Percentiles rank a stretch among this genome's conserved stretches.
Evolutionary conservation across 306 rosid genomes (phyloP).

Genomic region (Quercus cerris): DNA sequence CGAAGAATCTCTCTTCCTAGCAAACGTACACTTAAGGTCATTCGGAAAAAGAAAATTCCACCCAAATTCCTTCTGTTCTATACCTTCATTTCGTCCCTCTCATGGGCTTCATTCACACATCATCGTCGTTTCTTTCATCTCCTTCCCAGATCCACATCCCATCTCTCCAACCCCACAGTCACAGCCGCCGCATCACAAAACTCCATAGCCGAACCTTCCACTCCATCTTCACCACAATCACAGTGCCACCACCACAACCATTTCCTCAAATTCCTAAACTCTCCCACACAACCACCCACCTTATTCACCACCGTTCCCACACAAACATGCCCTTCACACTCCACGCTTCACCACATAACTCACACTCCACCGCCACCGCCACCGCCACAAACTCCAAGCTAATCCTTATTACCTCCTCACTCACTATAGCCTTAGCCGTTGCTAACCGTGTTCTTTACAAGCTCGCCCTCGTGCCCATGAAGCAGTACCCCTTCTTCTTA

Average conservation of each 20-base stretch:
- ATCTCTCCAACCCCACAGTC: conserved; percentile 1
- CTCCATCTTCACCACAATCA: conserved; percentile 12
- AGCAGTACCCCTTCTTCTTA: conserved; percentile 74
- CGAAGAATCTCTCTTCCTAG: no score
- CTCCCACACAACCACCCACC: conserved; percentile 7
- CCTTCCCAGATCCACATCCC: conserved; percentile 1
- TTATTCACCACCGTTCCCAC: background rate
- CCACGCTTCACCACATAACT: conserved; percentile 35
- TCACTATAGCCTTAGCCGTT: conserved; percentile 48
- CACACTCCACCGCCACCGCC: conserved; percentile 19
- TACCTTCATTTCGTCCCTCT: background rate
- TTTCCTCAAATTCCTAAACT: conserved; percentile 18
- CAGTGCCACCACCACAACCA: background rate
- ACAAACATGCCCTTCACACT: conserved; percentile 16
- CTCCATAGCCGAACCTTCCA: background rate
- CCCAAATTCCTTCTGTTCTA: no score
- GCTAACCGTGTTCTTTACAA: conserved; percentile 88
- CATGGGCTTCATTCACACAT: conserved; percentile 19
- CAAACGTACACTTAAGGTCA: no score
- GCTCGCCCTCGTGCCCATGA: conserved; percentile 86
- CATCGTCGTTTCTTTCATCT: conserved; percentile 5
- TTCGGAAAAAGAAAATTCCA: no score
- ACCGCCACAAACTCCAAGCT: conserved; percentile 5
- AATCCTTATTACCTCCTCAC: conserved; percentile 34
- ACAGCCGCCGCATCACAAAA: conserved; percentile 4